phyloP scores from a whole-genome alignment of 495 filamentous ascomycete genomes.

The Xylaria sp. region DNA sequence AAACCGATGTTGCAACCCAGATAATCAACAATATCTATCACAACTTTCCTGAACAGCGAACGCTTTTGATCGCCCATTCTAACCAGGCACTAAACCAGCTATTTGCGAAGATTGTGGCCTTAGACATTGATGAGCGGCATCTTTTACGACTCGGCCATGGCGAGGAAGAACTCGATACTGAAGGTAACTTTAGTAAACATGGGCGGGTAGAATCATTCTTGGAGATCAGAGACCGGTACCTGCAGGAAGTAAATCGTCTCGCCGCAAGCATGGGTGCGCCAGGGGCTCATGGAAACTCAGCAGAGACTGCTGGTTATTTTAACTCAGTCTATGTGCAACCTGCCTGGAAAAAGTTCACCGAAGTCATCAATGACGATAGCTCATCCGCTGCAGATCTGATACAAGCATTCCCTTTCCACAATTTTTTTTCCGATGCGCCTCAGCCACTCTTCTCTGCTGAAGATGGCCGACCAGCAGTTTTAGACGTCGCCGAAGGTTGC shows the following conservation, averaged over 20 bases:
- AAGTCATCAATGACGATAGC: conserved; percentile 57
- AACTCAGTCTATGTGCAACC: conserved; percentile 89
- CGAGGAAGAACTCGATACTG: conserved; percentile 89
- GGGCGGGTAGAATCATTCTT: conserved; percentile 96
- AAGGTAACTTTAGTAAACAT: conserved; percentile 89
- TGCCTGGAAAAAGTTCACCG: conserved; percentile 86
- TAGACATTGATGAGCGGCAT: conserved; percentile 96
- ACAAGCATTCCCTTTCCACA: conserved; percentile 85
- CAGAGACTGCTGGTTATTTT: conserved; percentile 97
- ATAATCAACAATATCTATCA: conserved; percentile 99
- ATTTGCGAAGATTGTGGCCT: conserved; percentile 95
- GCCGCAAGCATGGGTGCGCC: conserved; percentile 83
- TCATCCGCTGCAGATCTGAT: conserved; percentile 66
- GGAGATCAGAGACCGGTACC: conserved; percentile 79
- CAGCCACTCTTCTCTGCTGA: conserved; percentile 78
- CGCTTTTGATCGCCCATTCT: conserved; percentile 92
- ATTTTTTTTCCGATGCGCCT: conserved; percentile 87
- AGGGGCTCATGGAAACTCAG: conserved; percentile 91
- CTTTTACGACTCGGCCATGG: conserved; percentile 92
- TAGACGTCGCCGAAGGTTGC: conserved; percentile 85
- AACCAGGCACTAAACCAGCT: conserved; percentile 98
- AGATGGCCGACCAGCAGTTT: conserved; percentile 66
- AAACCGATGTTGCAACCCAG: conserved; percentile 97
- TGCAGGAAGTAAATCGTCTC: conserved; percentile 86
- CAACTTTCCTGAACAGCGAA: conserved; percentile 92